Evolutionary conservation across 1,139 yeast species (phyloP), one percentile per base, ranked within the genome.

Genomic region (Blastobotrys persicus): DNA sequence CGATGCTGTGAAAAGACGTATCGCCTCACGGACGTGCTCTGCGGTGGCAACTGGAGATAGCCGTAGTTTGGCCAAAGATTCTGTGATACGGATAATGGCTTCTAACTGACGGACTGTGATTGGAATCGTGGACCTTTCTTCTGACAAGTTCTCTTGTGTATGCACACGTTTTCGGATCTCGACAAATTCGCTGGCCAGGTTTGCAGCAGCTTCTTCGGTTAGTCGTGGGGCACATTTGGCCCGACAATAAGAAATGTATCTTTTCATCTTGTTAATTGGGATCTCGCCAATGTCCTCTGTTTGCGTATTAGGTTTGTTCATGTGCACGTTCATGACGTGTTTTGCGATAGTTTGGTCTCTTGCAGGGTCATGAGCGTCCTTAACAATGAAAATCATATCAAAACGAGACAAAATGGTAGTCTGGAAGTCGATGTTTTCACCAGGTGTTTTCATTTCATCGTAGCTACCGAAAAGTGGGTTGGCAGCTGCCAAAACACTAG

Each of bases 401-500:
- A 92, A 92, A 73, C 99, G 85, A 4, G 98, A 92, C 69, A 92
- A 77, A 69, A 92, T 87, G 2, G 99, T 92, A 2, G 96, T 88
- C 71, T 92, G 98, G 74, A 92, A 92, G 69, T 92, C 99, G 60
- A 92, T 92, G 64, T 92, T 94, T 65, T 92, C 98, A 55, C 98
- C 98, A 0, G 98, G 97, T 42, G 95, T 83, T 69, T 89, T 91
- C 76, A 87, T 79, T 57, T 92, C 98, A 67, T 92, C 98, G 66
- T 92, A 92, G 59, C 98, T 79, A 54, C 99, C 99, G 67, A 86
- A 92, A 31, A 89, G 83, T 5, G 99, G 99, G 68, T 94, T 94
- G 4, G 98, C 98, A 20, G 98, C 98, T 0, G 98, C 98, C 46
- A 94, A 74, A 1, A 94, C 98, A 37, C 96, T 84, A 0, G 98